Evolutionary conservation across 495 filamentous ascomycete species (phyloP), one percentile per base, ranked within the genome.

Genomic region (Xylaria sp.): DNA sequence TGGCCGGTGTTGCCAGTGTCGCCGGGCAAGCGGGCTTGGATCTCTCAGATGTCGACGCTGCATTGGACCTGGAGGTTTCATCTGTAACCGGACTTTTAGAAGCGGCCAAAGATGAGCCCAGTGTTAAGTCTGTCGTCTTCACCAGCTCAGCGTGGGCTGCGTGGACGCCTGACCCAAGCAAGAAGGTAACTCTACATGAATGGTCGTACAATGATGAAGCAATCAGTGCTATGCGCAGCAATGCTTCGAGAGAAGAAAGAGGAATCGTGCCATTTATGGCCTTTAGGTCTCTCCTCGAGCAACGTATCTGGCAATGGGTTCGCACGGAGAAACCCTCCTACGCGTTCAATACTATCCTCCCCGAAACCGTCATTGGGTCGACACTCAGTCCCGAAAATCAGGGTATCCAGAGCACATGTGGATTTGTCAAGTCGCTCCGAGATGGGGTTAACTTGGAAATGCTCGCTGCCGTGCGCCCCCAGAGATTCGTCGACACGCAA

Each of bases 231-330:
- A 70, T 73, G 62, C 68, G 50, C 62, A 78, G 33, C 43, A n/a
- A 37, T 7, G 58, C 70, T n/a, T n/a, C 58, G 0, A 35, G 29
- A 44, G 46, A 55, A 21, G 19, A 53, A 26, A 76, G 73, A 29
- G 76, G 74, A 3, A 71, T 80, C 53, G 61, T 63, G 2, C 69
- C 67, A 9, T 80, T 75, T 31, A 80, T 80, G 76, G 80, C 77
- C 40, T 68, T 77, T n/a, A 79, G 77, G 73, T 72, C 73, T n/a
- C 59, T 75, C 0, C 67, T 78, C 17, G 79, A 81, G 71, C 58
- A 73, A 43, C 73, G 71, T 0, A 62, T 75, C 15, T 80, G 80
- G 80, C 73, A 76, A 12, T 80, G 80, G 79, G 74, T 81, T 7
- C 19, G 55, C 21, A 41, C 57, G 14, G 73, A 76, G 26, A 73